Evolutionary conservation across 306 rosid genomes (phyloP).

Genomic region (cucumber (Cucumis sativus)): Cucumber_9930_V3 NC_026660.2:4730501-4731000

Average conservation of each 20-base stretch:
- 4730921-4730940: background rate
- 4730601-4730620: too few species aligned
- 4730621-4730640: too few species aligned
- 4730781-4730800: background rate
- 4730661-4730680: too few species aligned
- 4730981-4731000: conserved; percentile 11
- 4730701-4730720: too few species aligned
- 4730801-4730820: background rate
- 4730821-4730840: background rate
- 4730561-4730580: too few species aligned
- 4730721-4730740: background rate
- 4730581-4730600: too few species aligned
- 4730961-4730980: conserved; percentile 1
- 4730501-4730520: background rate
- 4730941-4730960: conserved; percentile 7
- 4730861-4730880: background rate
- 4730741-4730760: background rate
- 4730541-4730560: too few species aligned
- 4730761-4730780: background rate
- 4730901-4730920: background rate
- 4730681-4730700: too few species aligned
- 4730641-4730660: too few species aligned
- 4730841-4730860: too few species aligned
- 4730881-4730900: background rate
- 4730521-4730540: background rate